Evolutionary conservation across 106 monocot genomes (phyloP), one percentile per base, ranked within the genome.

Genomic region (Platanthera zijinensis): DNA sequence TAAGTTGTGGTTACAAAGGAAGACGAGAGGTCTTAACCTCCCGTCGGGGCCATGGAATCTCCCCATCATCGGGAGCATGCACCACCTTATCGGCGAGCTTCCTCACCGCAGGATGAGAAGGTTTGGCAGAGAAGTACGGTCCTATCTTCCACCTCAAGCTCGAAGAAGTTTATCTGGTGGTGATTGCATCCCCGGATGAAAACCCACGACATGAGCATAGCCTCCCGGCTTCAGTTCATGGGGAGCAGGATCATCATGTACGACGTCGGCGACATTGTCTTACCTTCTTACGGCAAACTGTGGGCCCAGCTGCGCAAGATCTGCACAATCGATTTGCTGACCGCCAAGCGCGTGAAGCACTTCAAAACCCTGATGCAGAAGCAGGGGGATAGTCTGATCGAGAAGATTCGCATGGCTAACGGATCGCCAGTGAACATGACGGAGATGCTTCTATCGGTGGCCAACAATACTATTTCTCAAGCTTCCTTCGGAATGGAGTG

Each of bases 301-400:
- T 70, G 78, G 78, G 11, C 68, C 12, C 54, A 79, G 71, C 50
- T 79, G 0, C 69, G 52, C 5, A 79, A 79, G 39, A 45, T 79
- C 54, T 56, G 71, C 57, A 19, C 71, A 4, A 32, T 72, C 8
- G 71, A 79, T 4, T 45, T 79, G 8, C 45, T 79, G 0, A 79
- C 72, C 71, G n/a, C 56, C 17, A 68, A 53, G 17, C 22, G 78
- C 1, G 30, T 78, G 7, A 68, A 69, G 47, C 79, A 76, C 0
- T 81, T 86, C 25, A 50, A 54, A n/a, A 57, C 47, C 10, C 51
- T 89, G 47, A 53, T 79, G 39, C 84, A 83, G 12, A 81, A 85
- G 8, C 83, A 83, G 51, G 75, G 61, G 0, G n/a, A 11, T 18
- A 28, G 59, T 25, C 30, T 85, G 45, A 49, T 81, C 2, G 73